phyloP scores from a whole-genome alignment of 2,329 filamentous ascomycete genomes.

The Talaromyces funiculosus region DNA sequence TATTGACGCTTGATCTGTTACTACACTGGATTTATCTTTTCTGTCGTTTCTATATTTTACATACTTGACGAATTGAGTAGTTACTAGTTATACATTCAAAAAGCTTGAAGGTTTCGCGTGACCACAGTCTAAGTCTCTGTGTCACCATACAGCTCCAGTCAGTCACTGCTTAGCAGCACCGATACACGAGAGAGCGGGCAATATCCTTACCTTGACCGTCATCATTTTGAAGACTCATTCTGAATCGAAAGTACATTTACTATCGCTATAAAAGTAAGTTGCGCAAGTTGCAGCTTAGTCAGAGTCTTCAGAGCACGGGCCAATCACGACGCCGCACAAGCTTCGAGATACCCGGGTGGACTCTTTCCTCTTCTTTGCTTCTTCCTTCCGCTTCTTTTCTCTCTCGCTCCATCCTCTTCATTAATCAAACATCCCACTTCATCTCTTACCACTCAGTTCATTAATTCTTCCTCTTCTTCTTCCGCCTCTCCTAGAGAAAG shows the following conservation, averaged over 20 bases:
- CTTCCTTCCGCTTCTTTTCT: background rate
- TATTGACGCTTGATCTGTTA: background rate
- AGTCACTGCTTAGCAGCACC: background rate
- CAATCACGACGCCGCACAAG: slow-evolving; percentile 1
- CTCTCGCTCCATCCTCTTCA: background rate
- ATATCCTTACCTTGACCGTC: no score
- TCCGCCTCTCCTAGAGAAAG: background rate
- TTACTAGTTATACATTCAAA: background rate
- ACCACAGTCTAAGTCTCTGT: background rate
- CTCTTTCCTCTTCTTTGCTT: background rate
- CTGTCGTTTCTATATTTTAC: background rate
- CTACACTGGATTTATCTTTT: background rate
- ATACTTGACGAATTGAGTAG: background rate
- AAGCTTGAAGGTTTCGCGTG: background rate
- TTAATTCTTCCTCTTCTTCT: background rate
- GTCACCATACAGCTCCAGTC: background rate
- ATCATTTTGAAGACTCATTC: background rate
- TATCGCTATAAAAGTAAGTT: no score
- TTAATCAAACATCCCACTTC: background rate
- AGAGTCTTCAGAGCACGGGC: background rate
- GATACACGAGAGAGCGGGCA: background rate
- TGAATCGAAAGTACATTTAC: no score
- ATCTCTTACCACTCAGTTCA: background rate
- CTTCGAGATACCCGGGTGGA: background rate
- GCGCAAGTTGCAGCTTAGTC: no score